Base-by-base conservation (phyloP, 345 rosid species). In the Eucalyptus camaldulensis region DNA sequence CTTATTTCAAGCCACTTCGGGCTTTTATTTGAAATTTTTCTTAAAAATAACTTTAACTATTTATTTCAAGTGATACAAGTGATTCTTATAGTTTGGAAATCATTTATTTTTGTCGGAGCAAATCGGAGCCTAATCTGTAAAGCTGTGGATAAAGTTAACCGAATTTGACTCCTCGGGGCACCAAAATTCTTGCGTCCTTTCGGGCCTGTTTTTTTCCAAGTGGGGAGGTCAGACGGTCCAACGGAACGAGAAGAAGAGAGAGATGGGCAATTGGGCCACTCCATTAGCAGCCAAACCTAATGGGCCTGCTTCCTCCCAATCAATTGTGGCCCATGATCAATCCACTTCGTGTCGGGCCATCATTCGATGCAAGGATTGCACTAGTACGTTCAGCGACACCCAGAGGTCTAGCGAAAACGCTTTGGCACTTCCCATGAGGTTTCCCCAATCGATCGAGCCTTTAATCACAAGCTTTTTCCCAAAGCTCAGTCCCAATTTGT, bases 1-100 rank as follows among this genome's bases (percentile, higher is more conserved):
- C 8, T 2, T 1, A 53, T 1, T 19, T 53, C 24, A 17, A 53
- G 24, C 0, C 24, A 53, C 24, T 53, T 53, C 5, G 0, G 5
- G 5, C 5, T 19, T 53, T 19, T 53, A 53, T 53, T 53, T 19
- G 10, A 53, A 53, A 2, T 19, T 53, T 8, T 53, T 2, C 4
- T 53, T 7, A 3, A 53, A 53, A 19, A 17, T 3, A 53, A 19
- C 0, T 19, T 53, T 4, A 5, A 56, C 2, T n/a, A n/a, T 7
- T 15, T 65, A n/a, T n/a, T 65, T n/a, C 2, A 15, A 4, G 10
- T 31, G 2, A 65, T 29, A 65, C 21, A 13, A 4, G 10, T 8
- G 40, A n/a, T 65, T 0, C 2, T 65, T n/a, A n/a, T 65, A 65
- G 4, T 14, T 65, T 14, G 2, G 3, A n/a, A n/a, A n/a, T 65